Evolutionary conservation across 352 stramenopile species (phyloP).

Genomic region (Phytophthora podocarpi): DNA sequence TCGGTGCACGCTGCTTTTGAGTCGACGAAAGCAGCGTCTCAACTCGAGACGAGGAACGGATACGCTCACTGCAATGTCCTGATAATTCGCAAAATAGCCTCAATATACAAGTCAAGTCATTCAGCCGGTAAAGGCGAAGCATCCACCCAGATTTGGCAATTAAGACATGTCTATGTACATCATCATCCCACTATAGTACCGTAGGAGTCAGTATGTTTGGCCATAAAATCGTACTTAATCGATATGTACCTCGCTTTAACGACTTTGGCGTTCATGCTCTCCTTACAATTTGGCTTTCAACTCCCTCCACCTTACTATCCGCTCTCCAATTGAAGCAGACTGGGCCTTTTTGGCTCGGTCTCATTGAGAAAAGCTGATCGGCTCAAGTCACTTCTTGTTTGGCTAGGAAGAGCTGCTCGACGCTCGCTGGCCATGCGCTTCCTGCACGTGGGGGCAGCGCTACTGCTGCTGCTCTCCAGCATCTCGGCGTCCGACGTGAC

Average conservation of each 20-base stretch:
- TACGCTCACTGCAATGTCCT: too few relatives aligned
- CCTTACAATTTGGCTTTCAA: too few relatives aligned
- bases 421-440: slow-evolving; percentile 32
- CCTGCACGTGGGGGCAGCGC: background rate
- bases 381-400: slow-evolving; percentile 21
- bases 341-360: slow-evolving; percentile 1
- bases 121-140: background rate
- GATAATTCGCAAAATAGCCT: too few relatives aligned
- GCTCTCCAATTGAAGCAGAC: slow-evolving; percentile 26
- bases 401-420: background rate
- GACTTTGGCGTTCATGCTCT: background rate
- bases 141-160: slow-evolving; percentile 3
- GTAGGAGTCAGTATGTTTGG: slow-evolving; percentile 13
- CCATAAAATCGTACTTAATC: slow-evolving; percentile 7
- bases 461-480: slow-evolving; percentile 9
- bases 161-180: background rate
- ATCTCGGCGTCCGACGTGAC: slow-evolving; percentile 13
- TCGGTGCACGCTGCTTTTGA: too few relatives aligned
- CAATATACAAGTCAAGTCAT: too few relatives aligned
- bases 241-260: background rate
- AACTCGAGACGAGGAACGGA: too few relatives aligned
- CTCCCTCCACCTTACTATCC: background rate
- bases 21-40: too few relatives aligned
- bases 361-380: slow-evolving; percentile 27
- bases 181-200: background rate